Evolutionary conservation across 495 filamentous ascomycete species (phyloP).

Genomic region (Paragyromitra xinjiangensis): DNA sequence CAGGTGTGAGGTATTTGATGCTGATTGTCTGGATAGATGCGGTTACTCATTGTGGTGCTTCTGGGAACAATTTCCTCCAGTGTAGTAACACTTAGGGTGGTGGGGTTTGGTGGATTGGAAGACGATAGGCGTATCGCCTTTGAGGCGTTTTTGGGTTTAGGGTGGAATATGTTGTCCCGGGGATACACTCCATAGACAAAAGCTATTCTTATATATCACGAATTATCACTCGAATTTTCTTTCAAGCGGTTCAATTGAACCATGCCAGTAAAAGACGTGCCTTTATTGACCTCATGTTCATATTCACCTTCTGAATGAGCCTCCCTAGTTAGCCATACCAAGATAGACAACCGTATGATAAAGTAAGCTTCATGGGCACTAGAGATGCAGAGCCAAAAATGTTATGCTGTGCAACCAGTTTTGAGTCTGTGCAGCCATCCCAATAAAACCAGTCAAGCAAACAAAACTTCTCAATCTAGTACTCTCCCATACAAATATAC

Average conservation of each 20-base stretch:
- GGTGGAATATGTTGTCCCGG: background rate
- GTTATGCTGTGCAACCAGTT: background rate
- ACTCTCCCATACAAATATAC: background rate
- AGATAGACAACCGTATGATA: background rate
- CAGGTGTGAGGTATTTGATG: too few relatives aligned
- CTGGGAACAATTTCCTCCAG: slow-evolving; percentile 27
- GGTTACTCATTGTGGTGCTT: slow-evolving; percentile 44
- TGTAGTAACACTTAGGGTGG: slow-evolving; percentile 31
- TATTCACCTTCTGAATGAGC: background rate
- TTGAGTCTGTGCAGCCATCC: background rate
- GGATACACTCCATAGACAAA: background rate
- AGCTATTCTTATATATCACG: background rate
- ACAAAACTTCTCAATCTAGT: background rate
- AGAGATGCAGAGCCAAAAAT: background rate
- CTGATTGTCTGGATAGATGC: slow-evolving; percentile 26
- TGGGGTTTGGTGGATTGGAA: too few relatives aligned
- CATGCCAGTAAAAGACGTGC: background rate
- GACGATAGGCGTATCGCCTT: too few relatives aligned
- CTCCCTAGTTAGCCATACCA: background rate
- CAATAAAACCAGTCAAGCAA: background rate
- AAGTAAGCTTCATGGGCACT: background rate
- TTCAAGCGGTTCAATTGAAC: background rate
- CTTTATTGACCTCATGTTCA: background rate
- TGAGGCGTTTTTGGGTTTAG: background rate
- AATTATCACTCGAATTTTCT: background rate